A percentile compares a stretch with the other conserved stretches of the same genome.
Conservation (phyloP, 2,329 filamentous ascomycete species). For the Phoma sp. region DNA sequence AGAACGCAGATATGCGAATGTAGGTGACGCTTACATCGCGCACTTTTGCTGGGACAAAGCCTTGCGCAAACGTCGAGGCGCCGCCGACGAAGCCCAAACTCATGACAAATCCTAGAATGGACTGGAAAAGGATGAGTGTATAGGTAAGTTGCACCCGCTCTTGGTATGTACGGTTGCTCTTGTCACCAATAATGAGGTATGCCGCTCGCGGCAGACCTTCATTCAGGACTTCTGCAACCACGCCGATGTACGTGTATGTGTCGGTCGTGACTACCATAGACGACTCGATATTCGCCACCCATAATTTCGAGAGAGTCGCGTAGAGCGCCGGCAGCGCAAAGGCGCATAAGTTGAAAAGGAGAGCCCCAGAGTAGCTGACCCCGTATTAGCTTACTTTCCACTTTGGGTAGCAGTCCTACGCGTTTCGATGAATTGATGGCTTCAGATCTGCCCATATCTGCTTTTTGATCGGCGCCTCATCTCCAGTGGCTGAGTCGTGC, state of each 20-base stretch:
- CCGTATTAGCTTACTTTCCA: neutral
- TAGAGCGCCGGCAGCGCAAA: conserved; percentile 73
- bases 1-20: conserved; percentile 68
- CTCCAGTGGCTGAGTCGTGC: neutral
- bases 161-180: conserved; percentile 56
- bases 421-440: conserved; percentile 3
- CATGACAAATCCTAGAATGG: conserved; percentile 63
- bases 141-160: conserved; percentile 65
- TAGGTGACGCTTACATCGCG: conserved; percentile 65
- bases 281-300: conserved; percentile 71
- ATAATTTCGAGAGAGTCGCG: conserved; percentile 70
- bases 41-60: conserved; percentile 68
- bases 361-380: conserved; percentile 59
- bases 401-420: neutral
- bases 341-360: conserved; percentile 67
- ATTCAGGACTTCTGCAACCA: conserved; percentile 71
- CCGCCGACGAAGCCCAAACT: conserved; percentile 64
- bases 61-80: conserved; percentile 61
- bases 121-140: conserved; percentile 63
- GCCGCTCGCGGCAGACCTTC: conserved; percentile 73
- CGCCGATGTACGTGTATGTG: conserved; percentile 71
- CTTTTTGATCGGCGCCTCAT: neutral
- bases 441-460: neutral
- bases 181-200: conserved; percentile 73
- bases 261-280: conserved; percentile 68